Conservation (phyloP, 2,329 filamentous ascomycete genomes). For the Gremmenia infestans region DNA sequence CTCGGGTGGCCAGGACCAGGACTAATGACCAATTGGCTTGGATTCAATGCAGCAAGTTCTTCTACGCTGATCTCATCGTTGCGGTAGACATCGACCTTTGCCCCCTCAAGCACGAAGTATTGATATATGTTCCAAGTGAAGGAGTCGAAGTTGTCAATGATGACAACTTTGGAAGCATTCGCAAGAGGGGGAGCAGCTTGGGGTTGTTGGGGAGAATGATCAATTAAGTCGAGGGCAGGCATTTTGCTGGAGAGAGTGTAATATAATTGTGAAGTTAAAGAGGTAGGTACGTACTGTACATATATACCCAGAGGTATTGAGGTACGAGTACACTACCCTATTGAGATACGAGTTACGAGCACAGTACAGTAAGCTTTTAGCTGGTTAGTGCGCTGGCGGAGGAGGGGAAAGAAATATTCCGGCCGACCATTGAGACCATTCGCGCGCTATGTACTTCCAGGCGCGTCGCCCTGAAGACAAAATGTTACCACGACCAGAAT, state of each 20-base stretch:
- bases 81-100: slow-evolving; percentile 80
- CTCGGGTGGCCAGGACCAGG: slow-evolving; percentile 90
- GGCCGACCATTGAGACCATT: slow-evolving; percentile 1
- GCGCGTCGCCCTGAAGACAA: slow-evolving; percentile 15
- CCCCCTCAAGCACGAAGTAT: slow-evolving; percentile 93
- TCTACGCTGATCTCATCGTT: slow-evolving; percentile 89
- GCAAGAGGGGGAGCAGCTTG: slow-evolving; percentile 66
- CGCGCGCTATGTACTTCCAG: background rate
- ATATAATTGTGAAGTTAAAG: background rate
- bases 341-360: no score
- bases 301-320: no score
- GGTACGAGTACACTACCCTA: no score
- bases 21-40: slow-evolving; percentile 91
- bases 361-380: no score
- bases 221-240: slow-evolving; percentile 50
- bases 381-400: no score
- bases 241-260: slow-evolving; percentile 28
- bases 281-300: background rate
- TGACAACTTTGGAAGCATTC: slow-evolving; percentile 82
- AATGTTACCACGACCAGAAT: background rate
- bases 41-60: slow-evolving; percentile 75
- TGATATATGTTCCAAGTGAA: slow-evolving; percentile 99
- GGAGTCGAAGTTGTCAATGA: slow-evolving; percentile 99
- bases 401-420: background rate
- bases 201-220: slow-evolving; percentile 85